Conservation (phyloP, 257 asterid genomes). For the Plectranthus barbatus region DNA sequence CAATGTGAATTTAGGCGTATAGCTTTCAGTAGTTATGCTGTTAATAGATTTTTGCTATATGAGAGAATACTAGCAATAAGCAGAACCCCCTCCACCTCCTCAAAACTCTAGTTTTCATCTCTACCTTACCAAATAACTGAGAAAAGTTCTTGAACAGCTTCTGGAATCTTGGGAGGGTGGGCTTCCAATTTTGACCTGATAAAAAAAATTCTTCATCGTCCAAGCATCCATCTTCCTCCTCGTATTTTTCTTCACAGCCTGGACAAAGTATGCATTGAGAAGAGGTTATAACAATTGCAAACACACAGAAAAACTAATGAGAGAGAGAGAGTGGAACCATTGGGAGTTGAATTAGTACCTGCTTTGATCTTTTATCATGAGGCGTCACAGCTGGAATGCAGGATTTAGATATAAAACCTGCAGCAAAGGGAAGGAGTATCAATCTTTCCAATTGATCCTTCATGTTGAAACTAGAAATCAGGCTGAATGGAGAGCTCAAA, state of each 20-base stretch:
- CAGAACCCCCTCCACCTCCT: background rate
- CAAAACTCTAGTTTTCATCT: background rate
- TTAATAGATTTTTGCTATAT: too few relatives aligned
- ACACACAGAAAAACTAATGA: background rate
- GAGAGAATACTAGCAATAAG: too few relatives aligned
- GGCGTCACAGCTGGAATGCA: conserved; percentile 52
- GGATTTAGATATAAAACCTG: conserved; percentile 67
- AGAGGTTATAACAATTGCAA: background rate
- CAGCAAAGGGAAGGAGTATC: conserved; percentile 55
- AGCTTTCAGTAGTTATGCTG: too few relatives aligned
- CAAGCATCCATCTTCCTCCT: conserved; percentile 21
- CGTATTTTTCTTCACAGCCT: conserved; percentile 22
- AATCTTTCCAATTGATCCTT: conserved; percentile 56
- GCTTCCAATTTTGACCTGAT: conserved; percentile 38
- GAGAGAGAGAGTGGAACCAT: conserved; percentile 20
- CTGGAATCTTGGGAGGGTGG: conserved; percentile 38
- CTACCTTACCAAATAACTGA: conserved; percentile 45
- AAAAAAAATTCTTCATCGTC: conserved; percentile 29
- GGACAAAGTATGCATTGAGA: conserved; percentile 9
- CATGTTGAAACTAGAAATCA: conserved; percentile 26
- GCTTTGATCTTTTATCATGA: conserved; percentile 34
- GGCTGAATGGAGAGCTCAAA: conserved; percentile 6
- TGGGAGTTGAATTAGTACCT: conserved; percentile 21
- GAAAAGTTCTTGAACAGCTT: conserved; percentile 54
- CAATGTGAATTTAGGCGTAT: too few relatives aligned